Evolutionary conservation across 2,329 filamentous ascomycete genomes (phyloP), one percentile per base, ranked within the genome.

Genomic region (Chalaropsis ovoidea): DNA sequence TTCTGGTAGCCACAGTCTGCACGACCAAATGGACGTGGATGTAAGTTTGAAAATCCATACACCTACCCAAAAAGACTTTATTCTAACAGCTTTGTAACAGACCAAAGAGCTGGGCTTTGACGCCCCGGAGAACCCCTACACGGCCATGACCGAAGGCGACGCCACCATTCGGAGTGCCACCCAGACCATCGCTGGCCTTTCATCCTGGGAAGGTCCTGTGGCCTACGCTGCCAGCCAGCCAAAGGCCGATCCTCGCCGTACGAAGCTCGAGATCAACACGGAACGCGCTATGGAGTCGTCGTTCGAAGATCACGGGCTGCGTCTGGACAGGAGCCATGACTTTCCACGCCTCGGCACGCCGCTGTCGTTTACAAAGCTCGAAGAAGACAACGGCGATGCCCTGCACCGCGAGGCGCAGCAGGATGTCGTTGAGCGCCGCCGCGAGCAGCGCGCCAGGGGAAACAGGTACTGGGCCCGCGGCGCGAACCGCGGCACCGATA

Each of bases 251-350:
- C 42, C 61, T 24, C 61, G 61, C 39, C 42, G 61, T 15, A 62
- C 61, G 17, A 62, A 62, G 31, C 61, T 62, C 31, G 45, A 47
- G 42, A 45, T 62, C 17, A 47, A 47, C 61, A 62, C 61, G 2
- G 61, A 62, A 62, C 42, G 24, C 45, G 61, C 61, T 27, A 62
- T 62, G 61, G 41, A 62, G 42, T 35, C 45, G 45, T 47, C 61
- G 27, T 58, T 58, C 54, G 54, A 58, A 39, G 54, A 58, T 35
- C 54, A 58, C 24, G 54, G 54, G 54, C 54, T 58, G n/a, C 54
- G 54, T 31, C 27, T 58, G 54, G 54, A 58, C 54, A 31, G 31
- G 54, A 62, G 41, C 10, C 61, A 62, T 7, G 61, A 49, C 41
- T 62, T 62, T 19, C 61, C 61, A 7, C 61, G 61, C 27, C 61